These are phyloP conservation scores for Durio zibethinus DNA, from an alignment of 345 rosid species.

Conservation along the genomic window DNA sequence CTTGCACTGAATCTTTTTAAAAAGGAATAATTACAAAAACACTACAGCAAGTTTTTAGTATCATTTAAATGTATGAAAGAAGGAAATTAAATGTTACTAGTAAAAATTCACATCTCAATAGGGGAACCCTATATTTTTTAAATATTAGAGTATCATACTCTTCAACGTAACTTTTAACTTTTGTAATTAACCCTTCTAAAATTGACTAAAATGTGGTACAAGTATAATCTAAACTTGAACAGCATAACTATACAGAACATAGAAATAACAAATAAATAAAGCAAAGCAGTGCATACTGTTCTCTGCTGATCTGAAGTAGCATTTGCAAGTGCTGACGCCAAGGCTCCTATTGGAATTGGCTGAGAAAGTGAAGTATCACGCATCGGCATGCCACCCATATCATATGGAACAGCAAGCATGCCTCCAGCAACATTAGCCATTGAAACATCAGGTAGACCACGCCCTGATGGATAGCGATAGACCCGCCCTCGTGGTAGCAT, in stretches of 20 bases:
- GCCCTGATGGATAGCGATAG: conserved; percentile 62
- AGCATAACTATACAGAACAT: background rate
- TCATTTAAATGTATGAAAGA: background rate
- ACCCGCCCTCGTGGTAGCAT: conserved; percentile 68
- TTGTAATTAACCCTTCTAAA: background rate
- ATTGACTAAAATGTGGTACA: background rate
- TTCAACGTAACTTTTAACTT: background rate
- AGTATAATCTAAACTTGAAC: background rate
- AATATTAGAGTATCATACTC: background rate
- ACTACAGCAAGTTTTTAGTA: background rate
- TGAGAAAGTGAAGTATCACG: conserved; percentile 54
- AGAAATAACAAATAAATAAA: background rate
- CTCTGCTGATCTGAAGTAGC: conserved; percentile 85
- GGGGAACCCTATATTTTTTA: background rate
- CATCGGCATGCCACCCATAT: conserved; percentile 53
- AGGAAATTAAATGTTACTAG: background rate
- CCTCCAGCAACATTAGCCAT: conserved; percentile 50
- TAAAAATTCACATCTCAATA: background rate
- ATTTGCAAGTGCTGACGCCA: conserved; percentile 82
- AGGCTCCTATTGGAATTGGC: conserved; percentile 71
- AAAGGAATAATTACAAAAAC: background rate
- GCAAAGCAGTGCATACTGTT: conserved; percentile 43
- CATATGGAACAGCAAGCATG: conserved; percentile 55
- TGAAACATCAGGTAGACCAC: conserved; percentile 49
- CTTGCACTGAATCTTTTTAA: no score